Conservation (phyloP, 1,284 basidiomycete species). For the Ustilago xerochloae region DNA sequence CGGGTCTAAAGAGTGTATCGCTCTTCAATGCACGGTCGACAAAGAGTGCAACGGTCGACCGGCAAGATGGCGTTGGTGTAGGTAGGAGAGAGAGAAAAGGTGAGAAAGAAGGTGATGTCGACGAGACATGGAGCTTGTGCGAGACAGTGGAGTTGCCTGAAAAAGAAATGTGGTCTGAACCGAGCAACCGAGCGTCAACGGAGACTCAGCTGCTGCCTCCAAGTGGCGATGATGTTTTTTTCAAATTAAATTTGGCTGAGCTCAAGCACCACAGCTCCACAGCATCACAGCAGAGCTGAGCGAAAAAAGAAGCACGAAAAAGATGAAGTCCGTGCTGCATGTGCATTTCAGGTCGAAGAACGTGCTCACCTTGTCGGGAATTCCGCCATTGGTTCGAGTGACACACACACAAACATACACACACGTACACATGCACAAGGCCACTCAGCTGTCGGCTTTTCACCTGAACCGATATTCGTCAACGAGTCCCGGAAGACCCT, state of each 20-base stretch:
- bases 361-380: slow-evolving; percentile 15
- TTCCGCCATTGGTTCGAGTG: background rate
- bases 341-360: slow-evolving; percentile 11
- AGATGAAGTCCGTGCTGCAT: slow-evolving; percentile 21
- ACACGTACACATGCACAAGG: no score
- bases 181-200: background rate
- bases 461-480: background rate
- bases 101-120: background rate
- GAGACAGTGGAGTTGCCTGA: slow-evolving; percentile 4
- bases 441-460: background rate
- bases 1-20: background rate
- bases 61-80: slow-evolving; percentile 17
- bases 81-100: background rate
- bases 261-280: background rate
- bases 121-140: slow-evolving; percentile 1
- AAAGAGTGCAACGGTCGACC: slow-evolving; percentile 14
- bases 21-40: slow-evolving; percentile 31
- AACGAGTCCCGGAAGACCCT: background rate
- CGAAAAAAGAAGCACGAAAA: background rate
- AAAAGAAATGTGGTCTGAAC: background rate
- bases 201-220: background rate
- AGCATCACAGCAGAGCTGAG: background rate
- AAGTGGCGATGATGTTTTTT: slow-evolving; percentile 13
- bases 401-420: background rate
- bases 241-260: background rate